phyloP scores from a whole-genome alignment of 306 rosid species.

The Biancaea sappan region DNA sequence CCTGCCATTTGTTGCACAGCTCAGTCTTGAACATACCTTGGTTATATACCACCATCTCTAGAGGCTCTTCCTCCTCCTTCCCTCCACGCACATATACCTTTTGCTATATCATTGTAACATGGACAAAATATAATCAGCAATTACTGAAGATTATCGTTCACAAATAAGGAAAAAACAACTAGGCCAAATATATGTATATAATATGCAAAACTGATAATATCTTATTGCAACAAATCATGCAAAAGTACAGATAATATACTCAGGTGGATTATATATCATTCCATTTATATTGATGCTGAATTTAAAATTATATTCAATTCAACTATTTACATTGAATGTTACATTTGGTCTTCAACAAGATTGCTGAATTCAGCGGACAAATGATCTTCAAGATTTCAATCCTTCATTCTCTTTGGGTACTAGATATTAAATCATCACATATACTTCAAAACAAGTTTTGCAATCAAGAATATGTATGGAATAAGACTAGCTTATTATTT shows the following conservation, averaged over 20 bases:
- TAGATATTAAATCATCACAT: not conserved
- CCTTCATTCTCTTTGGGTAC: not conserved
- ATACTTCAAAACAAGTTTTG: no score
- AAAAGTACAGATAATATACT: not conserved
- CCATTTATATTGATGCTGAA: no score
- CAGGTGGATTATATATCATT: not conserved
- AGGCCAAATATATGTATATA: no score
- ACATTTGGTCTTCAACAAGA: no score
- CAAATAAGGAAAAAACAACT: not conserved
- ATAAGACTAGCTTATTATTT: not conserved
- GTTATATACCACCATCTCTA: conserved; percentile 69
- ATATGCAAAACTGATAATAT: not conserved
- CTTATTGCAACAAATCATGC: not conserved
- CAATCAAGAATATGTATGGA: not conserved
- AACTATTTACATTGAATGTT: no score
- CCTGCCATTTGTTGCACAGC: conserved; percentile 96
- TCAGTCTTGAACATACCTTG: conserved; percentile 96
- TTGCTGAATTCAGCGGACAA: no score
- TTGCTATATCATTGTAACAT: conserved; percentile 44
- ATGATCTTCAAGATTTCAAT: no score
- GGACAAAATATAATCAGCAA: conserved; percentile 25
- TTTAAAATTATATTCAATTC: no score
- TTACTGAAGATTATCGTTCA: not conserved
- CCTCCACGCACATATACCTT: conserved; percentile 61
- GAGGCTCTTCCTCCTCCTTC: conserved; percentile 58